Evolutionary conservation across 1,284 basidiomycete species (phyloP), one percentile per base, ranked within the genome.

Genomic region (Austropuccinia psidii): DNA sequence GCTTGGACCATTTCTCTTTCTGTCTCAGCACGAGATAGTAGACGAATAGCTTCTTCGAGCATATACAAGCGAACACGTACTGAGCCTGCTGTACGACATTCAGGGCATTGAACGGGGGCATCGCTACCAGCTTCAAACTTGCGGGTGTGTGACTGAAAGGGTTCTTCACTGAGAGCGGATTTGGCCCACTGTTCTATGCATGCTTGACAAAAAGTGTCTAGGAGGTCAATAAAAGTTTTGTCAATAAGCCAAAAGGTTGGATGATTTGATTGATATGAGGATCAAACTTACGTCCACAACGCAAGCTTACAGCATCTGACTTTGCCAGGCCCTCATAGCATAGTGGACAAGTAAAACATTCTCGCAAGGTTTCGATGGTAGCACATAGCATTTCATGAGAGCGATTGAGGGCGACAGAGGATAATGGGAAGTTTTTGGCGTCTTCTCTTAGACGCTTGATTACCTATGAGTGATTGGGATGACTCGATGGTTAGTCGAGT

Each of bases 161-260:
- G 9, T 13, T 4, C 19, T 60, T 29, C 27, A 41, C 41, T 35
- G 19, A 19, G 21, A 2, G 57, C 21, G 3, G 69, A 52, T 0
- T 21, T 39, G 4, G 69, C 60, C 69, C 69, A 73, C 19, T 58
- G 13, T 27, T 73, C 69, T 27, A 73, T 41, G 43, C 69, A 73
- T 11, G 17, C 41, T 64, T 73, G 60, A 62, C 69, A 73, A 55
- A 73, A 73, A 6, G 69, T 73, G 64, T 73, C 69, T 73, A 61
- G 17, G 7, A 17, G 45, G 47, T 27, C 21, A 13, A 21, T 13
- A 35, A n/a, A 2, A 35, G 35, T 67, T 24, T 50, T 27, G 24
- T 27, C 24, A 52, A 11, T 27, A 52, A 9, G 11, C 9, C 24
- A 27, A 52, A 27, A 37, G 31, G 27, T 13, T 41, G 35, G 24